Conservation (phyloP, 2,329 filamentous ascomycete genomes). For the Pseudogymnoascus sp. region DNA sequence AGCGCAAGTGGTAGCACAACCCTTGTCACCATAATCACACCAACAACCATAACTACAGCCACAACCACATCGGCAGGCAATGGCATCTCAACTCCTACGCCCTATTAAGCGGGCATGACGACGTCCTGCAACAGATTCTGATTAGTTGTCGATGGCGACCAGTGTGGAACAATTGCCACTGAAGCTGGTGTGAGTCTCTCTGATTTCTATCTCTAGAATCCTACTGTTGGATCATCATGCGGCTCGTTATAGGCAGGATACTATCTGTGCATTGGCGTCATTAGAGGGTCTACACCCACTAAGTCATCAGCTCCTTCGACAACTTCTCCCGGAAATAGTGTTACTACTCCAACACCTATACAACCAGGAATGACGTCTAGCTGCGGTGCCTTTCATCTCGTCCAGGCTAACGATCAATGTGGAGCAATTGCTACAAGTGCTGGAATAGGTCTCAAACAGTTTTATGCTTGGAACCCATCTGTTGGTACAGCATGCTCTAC, state of each 20-base stretch:
- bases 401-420: constrained; percentile 3
- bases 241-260: neutral
- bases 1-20: no score
- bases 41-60: no score
- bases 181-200: neutral
- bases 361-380: constrained; percentile 11
- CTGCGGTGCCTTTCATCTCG: neutral
- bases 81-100: neutral
- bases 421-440: neutral
- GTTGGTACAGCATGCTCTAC: neutral
- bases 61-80: no score
- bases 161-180: neutral
- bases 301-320: neutral
- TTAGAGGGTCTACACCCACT: neutral
- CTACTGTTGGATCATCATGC: neutral
- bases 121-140: neutral
- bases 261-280: neutral
- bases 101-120: neutral
- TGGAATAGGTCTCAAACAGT: neutral
- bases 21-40: no score
- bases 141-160: neutral
- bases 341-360: constrained; percentile 13
- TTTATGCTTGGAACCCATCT: constrained; percentile 4
- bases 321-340: neutral
- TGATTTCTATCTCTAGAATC: constrained; percentile 3